These are phyloP conservation scores for Allium fistulosum DNA, from an alignment of 106 monocot genomes.

Conservation along the genomic window DNA sequence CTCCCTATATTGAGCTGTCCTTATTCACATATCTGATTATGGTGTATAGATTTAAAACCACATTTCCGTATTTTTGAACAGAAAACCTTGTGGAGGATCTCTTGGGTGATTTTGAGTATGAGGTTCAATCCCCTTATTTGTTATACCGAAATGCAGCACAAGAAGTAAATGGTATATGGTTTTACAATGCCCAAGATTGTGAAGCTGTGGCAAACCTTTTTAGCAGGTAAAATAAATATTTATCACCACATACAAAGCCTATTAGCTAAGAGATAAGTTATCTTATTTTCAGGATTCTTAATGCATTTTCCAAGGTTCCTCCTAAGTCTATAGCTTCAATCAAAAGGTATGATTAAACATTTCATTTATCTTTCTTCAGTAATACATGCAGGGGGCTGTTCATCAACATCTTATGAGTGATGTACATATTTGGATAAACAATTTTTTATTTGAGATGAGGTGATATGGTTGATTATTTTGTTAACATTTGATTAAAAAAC, in stretches of 20 bases:
- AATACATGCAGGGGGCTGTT: not conserved
- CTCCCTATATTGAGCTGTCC: not conserved
- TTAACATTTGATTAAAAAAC: not conserved
- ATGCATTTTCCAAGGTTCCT: constrained; percentile 86
- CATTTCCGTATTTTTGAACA: constrained; percentile 9
- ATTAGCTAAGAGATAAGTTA: constrained; percentile 9
- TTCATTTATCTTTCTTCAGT: not conserved
- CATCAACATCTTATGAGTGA: not conserved
- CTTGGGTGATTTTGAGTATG: constrained; percentile 88
- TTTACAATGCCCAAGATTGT: constrained; percentile 80
- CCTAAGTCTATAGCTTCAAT: constrained; percentile 69
- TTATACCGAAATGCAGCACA: constrained; percentile 78
- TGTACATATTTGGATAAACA: not conserved
- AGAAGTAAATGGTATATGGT: constrained; percentile 97
- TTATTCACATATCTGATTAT: not conserved
- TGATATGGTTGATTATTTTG: not conserved
- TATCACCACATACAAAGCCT: not conserved
- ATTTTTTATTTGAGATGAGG: not conserved
- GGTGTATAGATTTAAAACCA: constrained; percentile 1
- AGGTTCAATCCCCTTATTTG: constrained; percentile 81
- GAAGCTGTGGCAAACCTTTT: constrained; percentile 86
- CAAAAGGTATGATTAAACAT: constrained; percentile 13
- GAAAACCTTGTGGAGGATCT: constrained; percentile 90
- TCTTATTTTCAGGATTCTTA: constrained; percentile 57
- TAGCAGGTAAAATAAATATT: constrained; percentile 41